Evolutionary conservation across 108 stramenopile genomes (phyloP), one percentile per base, ranked within the genome.

Genomic region (Halocafeteria seosinensis): DNA sequence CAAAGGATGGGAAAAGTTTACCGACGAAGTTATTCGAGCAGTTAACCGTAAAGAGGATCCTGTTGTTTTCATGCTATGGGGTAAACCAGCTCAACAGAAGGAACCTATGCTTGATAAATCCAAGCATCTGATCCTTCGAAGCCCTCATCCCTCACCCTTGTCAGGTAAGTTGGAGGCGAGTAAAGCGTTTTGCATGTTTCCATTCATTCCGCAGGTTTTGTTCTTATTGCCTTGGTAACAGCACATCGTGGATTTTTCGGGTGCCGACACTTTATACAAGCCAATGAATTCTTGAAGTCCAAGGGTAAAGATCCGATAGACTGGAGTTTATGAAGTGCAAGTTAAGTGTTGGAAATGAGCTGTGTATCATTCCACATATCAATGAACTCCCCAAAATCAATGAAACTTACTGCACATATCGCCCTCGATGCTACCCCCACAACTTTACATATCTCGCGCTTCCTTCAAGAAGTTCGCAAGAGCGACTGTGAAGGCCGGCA

Each of bases 41-140:
- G 66, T 92, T 38, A 75, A 78, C 38, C 37, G 62, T n/a, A 71
- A 60, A 31, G 75, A 55, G 23, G 61, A 62, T 23, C 87, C 84
- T n/a, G 75, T 92, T 3, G 97, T 95, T 0, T 98, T 91, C 65
- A 50, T 98, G 35, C 73, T 95, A 34, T 99, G 97, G 97, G 97
- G 97, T 0, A 92, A 89, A 72, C 92, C 91, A 1, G 93, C 94
- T 25, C 76, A 83, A 38, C 64, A 63, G 42, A 87, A 89, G 73
- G 64, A 24, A 17, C 51, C 34, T 12, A 28, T 2, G 27, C 38
- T 68, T 8, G 13, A 52, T 63, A 33, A 6, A 21, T 30, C 27
- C 21, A 72, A 72, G 1, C 57, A 75, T 63, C 71, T 74, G 12
- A 76, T 86, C 52, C 35, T 87, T 12, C 60, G 65, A 6, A 71